These are phyloP conservation scores for Phytophthora cryptogea DNA, from an alignment of 352 stramenopile genomes.

Conservation along the genomic window DNA sequence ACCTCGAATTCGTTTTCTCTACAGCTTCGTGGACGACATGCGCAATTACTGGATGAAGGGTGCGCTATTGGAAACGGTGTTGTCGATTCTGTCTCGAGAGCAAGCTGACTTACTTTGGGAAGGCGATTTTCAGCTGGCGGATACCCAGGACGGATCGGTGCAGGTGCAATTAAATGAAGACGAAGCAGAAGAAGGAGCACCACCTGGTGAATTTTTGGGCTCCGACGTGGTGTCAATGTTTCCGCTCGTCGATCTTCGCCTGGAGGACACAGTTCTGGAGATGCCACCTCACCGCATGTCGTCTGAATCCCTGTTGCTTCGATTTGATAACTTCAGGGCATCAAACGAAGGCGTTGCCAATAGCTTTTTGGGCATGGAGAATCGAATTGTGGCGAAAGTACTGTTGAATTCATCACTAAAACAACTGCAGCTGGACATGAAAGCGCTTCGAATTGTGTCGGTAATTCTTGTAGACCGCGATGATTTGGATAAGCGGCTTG, in stretches of 20 bases:
- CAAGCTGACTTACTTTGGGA: constrained; percentile 73
- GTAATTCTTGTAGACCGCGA: constrained; percentile 67
- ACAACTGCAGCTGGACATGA: constrained; percentile 68
- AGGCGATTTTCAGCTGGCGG: constrained; percentile 67
- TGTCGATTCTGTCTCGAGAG: constrained; percentile 64
- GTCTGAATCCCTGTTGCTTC: constrained; percentile 70
- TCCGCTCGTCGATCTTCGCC: constrained; percentile 67
- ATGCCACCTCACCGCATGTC: constrained; percentile 85
- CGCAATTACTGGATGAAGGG: constrained; percentile 76
- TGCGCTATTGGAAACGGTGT: constrained; percentile 61
- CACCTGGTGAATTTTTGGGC: constrained; percentile 38
- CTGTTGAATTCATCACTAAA: constrained; percentile 83
- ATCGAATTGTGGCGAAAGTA: constrained; percentile 82
- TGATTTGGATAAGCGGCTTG: constrained; percentile 33
- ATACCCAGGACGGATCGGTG: constrained; percentile 25
- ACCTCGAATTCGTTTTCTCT: constrained; percentile 80
- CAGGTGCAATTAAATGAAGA: constrained; percentile 21
- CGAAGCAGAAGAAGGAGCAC: constrained; percentile 8
- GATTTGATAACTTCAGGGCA: constrained; percentile 65
- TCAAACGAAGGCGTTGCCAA: constrained; percentile 70
- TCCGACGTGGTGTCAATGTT: constrained; percentile 86
- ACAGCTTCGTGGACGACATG: constrained; percentile 83
- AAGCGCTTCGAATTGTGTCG: constrained; percentile 73
- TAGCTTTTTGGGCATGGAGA: constrained; percentile 68
- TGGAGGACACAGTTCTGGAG: constrained; percentile 72